A percentile compares a stretch with the other conserved stretches of the same genome.
These are phyloP conservation scores for Sclerotinia nivalis DNA, from an alignment of 2,329 filamentous ascomycete species.

Conservation along the genomic window DNA sequence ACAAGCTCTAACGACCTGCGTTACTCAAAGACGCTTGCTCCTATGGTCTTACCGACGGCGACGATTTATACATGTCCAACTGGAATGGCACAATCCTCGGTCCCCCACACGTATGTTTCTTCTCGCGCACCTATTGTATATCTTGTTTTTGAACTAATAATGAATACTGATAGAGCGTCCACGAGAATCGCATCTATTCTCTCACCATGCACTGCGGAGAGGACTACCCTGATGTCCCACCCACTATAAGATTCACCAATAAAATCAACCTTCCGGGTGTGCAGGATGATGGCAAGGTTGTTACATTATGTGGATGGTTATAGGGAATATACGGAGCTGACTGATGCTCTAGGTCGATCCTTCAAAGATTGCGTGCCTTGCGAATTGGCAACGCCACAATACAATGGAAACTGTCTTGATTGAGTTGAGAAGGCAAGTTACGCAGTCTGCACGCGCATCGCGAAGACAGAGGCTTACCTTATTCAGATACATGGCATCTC, in stretches of 20 bases:
- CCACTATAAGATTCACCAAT: conserved; percentile 87
- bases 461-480: conserved; percentile 21
- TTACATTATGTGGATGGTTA: conserved; percentile 24
- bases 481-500: conserved; percentile 84
- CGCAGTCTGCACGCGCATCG: not conserved
- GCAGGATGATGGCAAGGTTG: conserved; percentile 69
- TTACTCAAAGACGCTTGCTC: conserved; percentile 79
- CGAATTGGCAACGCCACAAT: conserved; percentile 88
- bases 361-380: conserved; percentile 77
- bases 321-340: not conserved
- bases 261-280: conserved; percentile 97
- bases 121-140: not conserved
- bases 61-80: conserved; percentile 95
- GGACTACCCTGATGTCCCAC: conserved; percentile 85
- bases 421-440: conserved; percentile 71
- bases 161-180: conserved; percentile 65
- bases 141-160: conserved; percentile 13
- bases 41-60: conserved; percentile 89
- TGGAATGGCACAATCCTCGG: conserved; percentile 99
- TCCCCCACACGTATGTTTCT: conserved; percentile 78
- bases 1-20: not conserved
- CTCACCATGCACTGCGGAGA: conserved; percentile 94
- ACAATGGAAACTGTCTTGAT: conserved; percentile 94
- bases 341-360: conserved; percentile 68
- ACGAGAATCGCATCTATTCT: conserved; percentile 99